A percentile compares a stretch with the other conserved stretches of the same genome.
Evolutionary conservation across 2,329 filamentous ascomycete genomes (phyloP).

Genomic region (Daldinia sp.): DNA sequence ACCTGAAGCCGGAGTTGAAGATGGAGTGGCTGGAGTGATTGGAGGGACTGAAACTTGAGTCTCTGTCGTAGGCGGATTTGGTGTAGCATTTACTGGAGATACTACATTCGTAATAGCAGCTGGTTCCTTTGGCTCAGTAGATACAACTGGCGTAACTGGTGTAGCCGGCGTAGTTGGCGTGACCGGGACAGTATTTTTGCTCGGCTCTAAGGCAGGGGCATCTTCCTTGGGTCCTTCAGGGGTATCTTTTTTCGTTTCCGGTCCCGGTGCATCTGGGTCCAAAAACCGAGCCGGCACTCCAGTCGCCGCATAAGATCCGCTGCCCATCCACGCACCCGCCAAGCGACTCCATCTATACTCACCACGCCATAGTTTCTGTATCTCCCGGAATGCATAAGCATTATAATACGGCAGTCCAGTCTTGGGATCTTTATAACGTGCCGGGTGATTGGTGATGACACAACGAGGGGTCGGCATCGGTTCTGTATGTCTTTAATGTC

Average conservation of each 20-base stretch:
- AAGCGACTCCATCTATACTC: conserved; percentile 84
- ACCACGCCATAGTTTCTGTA: conserved; percentile 75
- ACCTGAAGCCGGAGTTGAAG: background rate
- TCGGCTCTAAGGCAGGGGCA: conserved; percentile 6
- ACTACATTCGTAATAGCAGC: background rate
- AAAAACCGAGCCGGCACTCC: conserved; percentile 84
- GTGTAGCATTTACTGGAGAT: background rate
- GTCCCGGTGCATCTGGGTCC: conserved; percentile 49
- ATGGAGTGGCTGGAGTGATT: background rate
- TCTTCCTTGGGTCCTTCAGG: conserved; percentile 20
- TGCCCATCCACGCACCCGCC: conserved; percentile 84
- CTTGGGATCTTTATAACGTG: conserved; percentile 83
- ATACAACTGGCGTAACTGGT: conserved; percentile 4
- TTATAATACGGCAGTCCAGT: conserved; percentile 86
- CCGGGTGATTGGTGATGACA: conserved; percentile 82
- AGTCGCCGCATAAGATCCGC: conserved; percentile 67
- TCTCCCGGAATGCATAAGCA: conserved; percentile 79
- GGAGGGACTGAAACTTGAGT: background rate
- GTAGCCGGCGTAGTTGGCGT: background rate
- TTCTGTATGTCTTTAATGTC: conserved; percentile 50
- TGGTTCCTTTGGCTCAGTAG: conserved; percentile 16
- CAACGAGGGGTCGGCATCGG: conserved; percentile 67
- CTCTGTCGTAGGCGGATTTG: background rate
- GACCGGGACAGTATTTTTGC: background rate
- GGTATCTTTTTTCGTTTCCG: conserved; percentile 35